phyloP scores from a whole-genome alignment of 176 grass and related monocot species.

The barley (Hordeum vulgare) region MorexV3_pseudomolecules_assembly NC_058520.1:510777094-510777593 shows the following conservation, averaged over 20 bases:
- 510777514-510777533: no score
- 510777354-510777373: not conserved
- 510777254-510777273: slow-evolving; percentile 14
- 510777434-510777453: no score
- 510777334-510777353: not conserved
- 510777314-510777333: not conserved
- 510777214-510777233: slow-evolving; percentile 14
- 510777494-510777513: no score
- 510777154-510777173: no score
- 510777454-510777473: no score
- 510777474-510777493: no score
- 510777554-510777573: no score
- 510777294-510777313: not conserved
- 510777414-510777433: not conserved
- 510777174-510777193: slow-evolving; percentile 17
- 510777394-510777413: not conserved
- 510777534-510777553: no score
- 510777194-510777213: slow-evolving; percentile 16
- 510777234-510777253: slow-evolving; percentile 35
- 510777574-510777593: no score
- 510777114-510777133: no score
- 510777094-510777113: no score
- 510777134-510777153: no score
- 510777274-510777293: slow-evolving; percentile 22
- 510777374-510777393: not conserved